Base-by-base conservation (phyloP, 2,329 filamentous ascomycete species). In the Ophiocordyceps camponoti-leonardi region DNA sequence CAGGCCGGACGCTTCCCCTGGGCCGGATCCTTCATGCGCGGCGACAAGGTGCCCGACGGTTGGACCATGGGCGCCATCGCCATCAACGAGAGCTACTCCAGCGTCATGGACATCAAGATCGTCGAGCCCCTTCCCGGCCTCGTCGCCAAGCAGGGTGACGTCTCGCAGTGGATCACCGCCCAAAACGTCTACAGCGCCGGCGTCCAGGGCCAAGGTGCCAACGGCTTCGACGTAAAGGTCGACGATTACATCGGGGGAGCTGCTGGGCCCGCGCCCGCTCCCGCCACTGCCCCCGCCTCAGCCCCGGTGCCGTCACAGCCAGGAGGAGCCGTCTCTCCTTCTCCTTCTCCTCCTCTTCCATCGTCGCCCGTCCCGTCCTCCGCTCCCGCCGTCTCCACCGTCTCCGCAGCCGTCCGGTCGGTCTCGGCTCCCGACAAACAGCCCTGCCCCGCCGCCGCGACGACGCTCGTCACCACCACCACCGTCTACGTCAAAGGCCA, bases 221-320 rank as follows among this genome's bases (percentile, higher is more conserved):
- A 59, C 49, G 62, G 64, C 53, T 74, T 67, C 51, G 58, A 67
- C 44, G 67, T 75, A 46, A 51, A 59, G 31, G 59, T 71, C 20
- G 53, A 59, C 35, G 55, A 37, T 47, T 40, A 40, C 47, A 22
- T 41, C 19, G 35, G 16, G 16, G 47, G 52, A 12, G 50, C 51
- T 13, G 49, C 43, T 33, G 35, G 52, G 49, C 37, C 37, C 4
- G 37, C 37, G 4, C n/a, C 37, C 19, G n/a, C 16, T 19, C n/a
- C 37, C 40, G 10, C 11, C 23, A 19, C 16, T 14, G 19, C 13
- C 19, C 6, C 19, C 40, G 3, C 40, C 4, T 6, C 39, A 8
- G 18, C 11, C 10, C n/a, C 13, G 1, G 7, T 6, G 20, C 39
- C 7, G 2, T 20, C 18, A 8, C 23, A 20, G 18, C 20, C 47